Conservation (phyloP, 495 filamentous ascomycete genomes). For the Hypoxylon lienhwacheense region DNA sequence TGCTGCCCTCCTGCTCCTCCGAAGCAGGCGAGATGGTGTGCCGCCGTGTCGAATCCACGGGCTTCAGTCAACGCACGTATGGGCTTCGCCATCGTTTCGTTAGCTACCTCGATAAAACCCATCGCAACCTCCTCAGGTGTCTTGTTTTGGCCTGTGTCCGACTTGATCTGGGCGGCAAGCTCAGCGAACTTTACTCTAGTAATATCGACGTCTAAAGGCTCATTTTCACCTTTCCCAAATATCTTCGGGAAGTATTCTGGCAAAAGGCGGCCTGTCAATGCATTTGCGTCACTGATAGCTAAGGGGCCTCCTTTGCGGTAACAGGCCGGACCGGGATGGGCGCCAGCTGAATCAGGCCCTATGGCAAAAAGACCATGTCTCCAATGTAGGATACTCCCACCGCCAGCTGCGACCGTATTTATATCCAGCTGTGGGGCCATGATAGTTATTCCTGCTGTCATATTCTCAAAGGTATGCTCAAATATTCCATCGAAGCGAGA, state of each 20-base stretch:
- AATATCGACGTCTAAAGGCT: slow-evolving; percentile 68
- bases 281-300: slow-evolving; percentile 79
- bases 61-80: slow-evolving; percentile 80
- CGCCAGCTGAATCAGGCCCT: slow-evolving; percentile 79
- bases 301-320: slow-evolving; percentile 81
- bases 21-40: slow-evolving; percentile 75
- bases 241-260: slow-evolving; percentile 87
- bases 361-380: slow-evolving; percentile 82
- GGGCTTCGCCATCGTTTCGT: slow-evolving; percentile 80
- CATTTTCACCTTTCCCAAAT: slow-evolving; percentile 77
- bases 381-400: slow-evolving; percentile 77
- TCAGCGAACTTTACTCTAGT: slow-evolving; percentile 68
- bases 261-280: slow-evolving; percentile 72
- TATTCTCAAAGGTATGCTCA: slow-evolving; percentile 85
- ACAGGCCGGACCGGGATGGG: slow-evolving; percentile 82
- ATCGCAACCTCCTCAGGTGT: slow-evolving; percentile 75
- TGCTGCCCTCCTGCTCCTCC: slow-evolving; percentile 84
- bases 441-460: slow-evolving; percentile 78
- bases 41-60: slow-evolving; percentile 74
- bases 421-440: slow-evolving; percentile 84
- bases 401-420: slow-evolving; percentile 83
- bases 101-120: slow-evolving; percentile 77
- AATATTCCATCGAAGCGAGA: slow-evolving; percentile 58
- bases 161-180: slow-evolving; percentile 68
- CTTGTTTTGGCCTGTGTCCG: slow-evolving; percentile 58